These are phyloP conservation scores for Ambrosiella xylebori DNA, from an alignment of 2,329 filamentous ascomycete genomes.

Conservation along the genomic window DNA sequence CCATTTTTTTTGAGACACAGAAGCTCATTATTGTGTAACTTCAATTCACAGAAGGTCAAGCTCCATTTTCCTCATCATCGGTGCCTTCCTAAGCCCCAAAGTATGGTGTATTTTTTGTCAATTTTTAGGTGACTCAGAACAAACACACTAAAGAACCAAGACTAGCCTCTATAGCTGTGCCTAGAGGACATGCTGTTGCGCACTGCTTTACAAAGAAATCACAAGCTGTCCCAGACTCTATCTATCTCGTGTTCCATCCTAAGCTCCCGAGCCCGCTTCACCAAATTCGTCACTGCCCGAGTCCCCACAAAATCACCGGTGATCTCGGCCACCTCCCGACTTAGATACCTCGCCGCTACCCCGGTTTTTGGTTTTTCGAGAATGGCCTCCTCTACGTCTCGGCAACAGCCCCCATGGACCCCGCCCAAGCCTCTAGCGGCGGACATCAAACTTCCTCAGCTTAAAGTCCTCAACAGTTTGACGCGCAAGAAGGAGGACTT, in stretches of 20 bases:
- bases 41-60: background rate
- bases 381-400: slow-evolving; percentile 11
- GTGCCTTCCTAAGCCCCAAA: slow-evolving; percentile 1
- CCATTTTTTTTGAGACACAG: background rate
- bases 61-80: background rate
- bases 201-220: slow-evolving; percentile 1
- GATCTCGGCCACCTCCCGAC: background rate
- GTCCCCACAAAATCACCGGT: background rate
- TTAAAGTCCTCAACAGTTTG: slow-evolving; percentile 13
- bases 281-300: background rate
- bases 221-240: slow-evolving; percentile 1
- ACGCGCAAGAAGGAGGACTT: slow-evolving; percentile 13
- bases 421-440: slow-evolving; percentile 6
- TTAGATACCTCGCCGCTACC: background rate
- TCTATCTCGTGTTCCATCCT: background rate
- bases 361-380: background rate
- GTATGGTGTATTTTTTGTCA: slow-evolving; percentile 1
- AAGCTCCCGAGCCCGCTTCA: background rate
- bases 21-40: background rate
- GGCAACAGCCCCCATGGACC: slow-evolving; percentile 13
- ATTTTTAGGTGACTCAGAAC: slow-evolving; percentile 7
- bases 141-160: background rate
- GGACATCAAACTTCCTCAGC: slow-evolving; percentile 8
- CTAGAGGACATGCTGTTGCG: slow-evolving; percentile 3
- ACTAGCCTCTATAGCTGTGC: background rate